A percentile compares a stretch with the other conserved stretches of the same genome.
These are phyloP conservation scores for Candida easanensis DNA, from an alignment of 805 yeast genomes.

Conservation along the genomic window DNA sequence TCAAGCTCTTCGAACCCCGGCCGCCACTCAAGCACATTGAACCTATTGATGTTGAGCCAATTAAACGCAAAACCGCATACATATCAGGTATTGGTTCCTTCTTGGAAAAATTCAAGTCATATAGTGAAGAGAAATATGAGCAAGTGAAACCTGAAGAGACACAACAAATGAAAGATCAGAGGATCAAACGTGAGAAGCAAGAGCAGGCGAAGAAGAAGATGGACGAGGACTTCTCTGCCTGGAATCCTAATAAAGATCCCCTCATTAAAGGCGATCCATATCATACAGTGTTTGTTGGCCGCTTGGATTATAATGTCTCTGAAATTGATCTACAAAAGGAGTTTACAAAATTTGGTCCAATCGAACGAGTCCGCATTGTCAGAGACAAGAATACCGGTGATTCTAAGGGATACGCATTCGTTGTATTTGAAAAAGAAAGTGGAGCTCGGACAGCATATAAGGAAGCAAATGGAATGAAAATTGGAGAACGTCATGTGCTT, in stretches of 20 bases:
- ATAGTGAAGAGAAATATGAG: conserved; percentile 20
- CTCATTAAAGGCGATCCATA: conserved; percentile 69
- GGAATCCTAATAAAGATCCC: conserved; percentile 60
- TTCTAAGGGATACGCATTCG: conserved; percentile 82
- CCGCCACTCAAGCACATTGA: conserved; percentile 22
- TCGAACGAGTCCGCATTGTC: conserved; percentile 60
- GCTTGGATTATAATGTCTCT: conserved; percentile 60
- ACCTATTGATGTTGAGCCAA: conserved; percentile 20
- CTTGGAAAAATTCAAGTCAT: conserved; percentile 28
- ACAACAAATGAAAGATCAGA: conserved; percentile 28
- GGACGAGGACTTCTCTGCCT: conserved; percentile 34
- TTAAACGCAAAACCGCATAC: conserved; percentile 15
- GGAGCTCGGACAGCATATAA: conserved; percentile 63
- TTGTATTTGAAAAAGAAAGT: conserved; percentile 59
- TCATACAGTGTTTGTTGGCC: conserved; percentile 71
- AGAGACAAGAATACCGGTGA: conserved; percentile 49
- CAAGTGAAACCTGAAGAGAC: conserved; percentile 29
- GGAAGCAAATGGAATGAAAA: conserved; percentile 50
- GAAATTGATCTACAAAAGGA: conserved; percentile 67
- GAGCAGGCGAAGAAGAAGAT: conserved; percentile 28
- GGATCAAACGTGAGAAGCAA: conserved; percentile 26
- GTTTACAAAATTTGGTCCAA: conserved; percentile 65
- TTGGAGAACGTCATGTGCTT: conserved; percentile 54
- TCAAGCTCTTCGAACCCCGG: conserved; percentile 36
- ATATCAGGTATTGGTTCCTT: conserved; percentile 21